A percentile compares a stretch with the other conserved stretches of the same genome.
These are phyloP conservation scores for Solanum boliviense DNA, from an alignment of 257 asterid genomes.

Conservation along the genomic window DNA sequence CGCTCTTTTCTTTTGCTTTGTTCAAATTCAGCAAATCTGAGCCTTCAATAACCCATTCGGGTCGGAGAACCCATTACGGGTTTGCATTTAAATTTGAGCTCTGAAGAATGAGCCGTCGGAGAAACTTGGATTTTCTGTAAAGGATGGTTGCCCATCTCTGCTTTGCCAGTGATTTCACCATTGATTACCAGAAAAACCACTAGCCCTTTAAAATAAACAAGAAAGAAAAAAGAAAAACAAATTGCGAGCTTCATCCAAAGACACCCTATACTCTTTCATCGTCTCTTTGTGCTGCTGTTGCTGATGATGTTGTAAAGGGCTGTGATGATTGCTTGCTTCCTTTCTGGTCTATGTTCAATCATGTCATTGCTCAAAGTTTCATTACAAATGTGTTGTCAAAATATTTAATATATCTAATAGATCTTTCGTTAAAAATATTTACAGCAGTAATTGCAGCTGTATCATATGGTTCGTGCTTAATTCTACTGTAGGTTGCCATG, in stretches of 20 bases:
- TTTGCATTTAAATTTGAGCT: background rate
- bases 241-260: background rate
- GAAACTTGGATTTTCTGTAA: background rate
- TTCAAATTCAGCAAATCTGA: background rate
- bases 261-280: background rate
- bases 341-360: background rate
- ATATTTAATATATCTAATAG: background rate
- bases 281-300: background rate
- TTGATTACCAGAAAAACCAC: background rate
- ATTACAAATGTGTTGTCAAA: background rate
- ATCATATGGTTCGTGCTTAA: background rate
- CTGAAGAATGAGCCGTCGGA: background rate
- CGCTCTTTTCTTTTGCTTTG: background rate
- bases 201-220: background rate
- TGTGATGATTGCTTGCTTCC: background rate
- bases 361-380: background rate
- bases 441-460: background rate
- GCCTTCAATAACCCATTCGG: background rate
- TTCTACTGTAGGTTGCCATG: background rate
- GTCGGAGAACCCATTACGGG: background rate
- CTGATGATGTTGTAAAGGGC: background rate
- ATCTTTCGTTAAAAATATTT: background rate
- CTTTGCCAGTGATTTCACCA: background rate
- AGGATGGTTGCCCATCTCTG: background rate
- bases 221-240: background rate